phyloP scores from a whole-genome alignment of 345 rosid species.

The Rhizophora apiculata region DNA sequence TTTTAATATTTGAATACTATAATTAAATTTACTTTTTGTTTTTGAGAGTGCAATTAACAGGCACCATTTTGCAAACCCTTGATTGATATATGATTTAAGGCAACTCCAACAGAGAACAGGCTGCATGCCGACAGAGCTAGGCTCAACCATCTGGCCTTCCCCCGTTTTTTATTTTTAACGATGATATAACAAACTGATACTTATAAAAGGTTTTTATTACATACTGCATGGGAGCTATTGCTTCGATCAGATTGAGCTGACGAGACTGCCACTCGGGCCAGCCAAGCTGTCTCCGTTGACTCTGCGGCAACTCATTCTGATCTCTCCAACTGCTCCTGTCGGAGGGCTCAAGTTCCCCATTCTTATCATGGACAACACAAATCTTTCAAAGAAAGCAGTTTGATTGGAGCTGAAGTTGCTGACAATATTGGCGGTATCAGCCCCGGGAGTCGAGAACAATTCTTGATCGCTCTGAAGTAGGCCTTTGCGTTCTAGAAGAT shows the following conservation, averaged over 20 bases:
- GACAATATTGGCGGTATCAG: constrained; percentile 41
- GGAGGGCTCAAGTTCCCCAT: constrained; percentile 59
- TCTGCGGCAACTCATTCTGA: constrained; percentile 48
- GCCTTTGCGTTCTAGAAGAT: constrained; percentile 39
- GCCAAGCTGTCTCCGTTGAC: constrained; percentile 25
- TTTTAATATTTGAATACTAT: too few species aligned
- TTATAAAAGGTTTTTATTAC: background rate
- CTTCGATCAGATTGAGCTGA: constrained; percentile 13
- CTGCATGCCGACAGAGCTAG: too few species aligned
- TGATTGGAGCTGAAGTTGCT: constrained; percentile 35
- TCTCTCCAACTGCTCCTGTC: constrained; percentile 54
- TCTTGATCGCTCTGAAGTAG: constrained; percentile 62
- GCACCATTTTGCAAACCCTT: too few species aligned
- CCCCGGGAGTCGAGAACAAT: constrained; percentile 47
- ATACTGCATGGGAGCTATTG: background rate
- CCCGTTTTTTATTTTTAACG: too few species aligned
- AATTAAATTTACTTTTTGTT: too few species aligned
- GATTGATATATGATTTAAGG: too few species aligned
- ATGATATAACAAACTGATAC: background rate
- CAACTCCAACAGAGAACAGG: too few species aligned
- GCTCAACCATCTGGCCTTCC: too few species aligned
- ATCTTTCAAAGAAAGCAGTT: constrained; percentile 52
- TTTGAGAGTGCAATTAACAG: too few species aligned
- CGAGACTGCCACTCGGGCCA: background rate
- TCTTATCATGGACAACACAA: constrained; percentile 50